Evolutionary conservation across 345 rosid species (phyloP), one percentile per base, ranked within the genome.

Genomic region (Adansonia digitata): DNA sequence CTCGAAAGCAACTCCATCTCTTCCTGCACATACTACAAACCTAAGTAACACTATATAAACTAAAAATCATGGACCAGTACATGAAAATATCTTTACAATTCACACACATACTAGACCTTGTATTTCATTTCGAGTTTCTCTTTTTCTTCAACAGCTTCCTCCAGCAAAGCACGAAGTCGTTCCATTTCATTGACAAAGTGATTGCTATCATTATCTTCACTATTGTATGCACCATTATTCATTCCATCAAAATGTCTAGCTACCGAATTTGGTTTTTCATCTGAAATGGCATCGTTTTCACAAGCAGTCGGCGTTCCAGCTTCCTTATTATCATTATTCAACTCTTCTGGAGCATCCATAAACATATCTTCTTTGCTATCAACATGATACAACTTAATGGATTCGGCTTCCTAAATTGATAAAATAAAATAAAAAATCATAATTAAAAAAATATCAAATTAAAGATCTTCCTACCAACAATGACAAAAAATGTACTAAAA

Each of bases 351-450:
- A 9, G 97, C 98, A 87, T 92, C 98, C 31, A 85, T 89, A 74
- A 94, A 94, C 97, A 88, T 83, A 76, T 94, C 98, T 63, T 94
- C 97, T 81, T 82, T 94, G 72, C 92, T 84, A 14, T 88, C 97
- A 72, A 73, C 85, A 56, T 79, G 81, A 56, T 26, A 72, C 74
- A 84, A 49, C 34, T 73, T 68, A 79, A 62, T 40, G 69, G 69
- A 27, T 43, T n/a, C 74, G 24, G 2, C 67, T 57, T 52, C 82
- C 83, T 76, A 72, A 71, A 74, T 71, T 64, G 66, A 63, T 22
- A 0, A 61, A 20, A 29, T 15, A 1, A 53, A 55, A 26, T 2
- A 53, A 56, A 26, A 75, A 40, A 8, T 7, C 12, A 51, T 5
- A 7, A 43, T 2, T 26, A 39, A 22, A 55, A 18, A 13, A 35